phyloP scores from a whole-genome alignment of 345 rosid genomes.

The Physaria fendleri region DNA sequence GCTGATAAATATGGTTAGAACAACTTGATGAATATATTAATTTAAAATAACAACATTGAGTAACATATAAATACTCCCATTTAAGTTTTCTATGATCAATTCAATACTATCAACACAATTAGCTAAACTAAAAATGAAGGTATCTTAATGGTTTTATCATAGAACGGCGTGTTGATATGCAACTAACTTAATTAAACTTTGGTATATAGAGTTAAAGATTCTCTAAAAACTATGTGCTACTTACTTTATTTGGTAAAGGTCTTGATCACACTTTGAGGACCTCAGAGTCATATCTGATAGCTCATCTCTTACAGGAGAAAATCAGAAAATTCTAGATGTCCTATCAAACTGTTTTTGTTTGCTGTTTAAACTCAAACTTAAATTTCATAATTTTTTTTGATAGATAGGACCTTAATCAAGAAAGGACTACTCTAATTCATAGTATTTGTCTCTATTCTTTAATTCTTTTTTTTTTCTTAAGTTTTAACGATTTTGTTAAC shows the following conservation, averaged over 20 bases:
- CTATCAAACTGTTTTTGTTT: too few relatives aligned
- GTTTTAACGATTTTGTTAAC: too few relatives aligned
- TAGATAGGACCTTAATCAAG: too few relatives aligned
- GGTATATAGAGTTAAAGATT: not conserved
- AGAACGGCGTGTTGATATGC: not conserved
- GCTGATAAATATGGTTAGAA: constrained; percentile 21
- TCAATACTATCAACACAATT: not conserved
- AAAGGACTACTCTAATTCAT: too few relatives aligned
- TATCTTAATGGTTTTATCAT: not conserved
- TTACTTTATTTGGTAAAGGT: not conserved
- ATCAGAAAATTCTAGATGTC: too few relatives aligned
- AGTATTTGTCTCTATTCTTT: too few relatives aligned
- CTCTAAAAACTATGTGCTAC: not conserved
- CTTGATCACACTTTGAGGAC: not conserved
- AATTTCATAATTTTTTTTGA: too few relatives aligned
- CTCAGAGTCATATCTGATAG: not conserved
- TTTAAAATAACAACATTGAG: not conserved
- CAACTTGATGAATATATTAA: constrained; percentile 5
- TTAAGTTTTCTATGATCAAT: not conserved
- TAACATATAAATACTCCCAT: not conserved
- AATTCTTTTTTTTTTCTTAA: too few relatives aligned
- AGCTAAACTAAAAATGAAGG: not conserved
- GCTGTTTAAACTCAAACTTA: too few relatives aligned
- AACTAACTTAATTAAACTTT: not conserved
- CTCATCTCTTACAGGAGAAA: too few relatives aligned